phyloP scores from a whole-genome alignment of 164 flowering plant species.

The Paratinospora sagittata region DNA sequence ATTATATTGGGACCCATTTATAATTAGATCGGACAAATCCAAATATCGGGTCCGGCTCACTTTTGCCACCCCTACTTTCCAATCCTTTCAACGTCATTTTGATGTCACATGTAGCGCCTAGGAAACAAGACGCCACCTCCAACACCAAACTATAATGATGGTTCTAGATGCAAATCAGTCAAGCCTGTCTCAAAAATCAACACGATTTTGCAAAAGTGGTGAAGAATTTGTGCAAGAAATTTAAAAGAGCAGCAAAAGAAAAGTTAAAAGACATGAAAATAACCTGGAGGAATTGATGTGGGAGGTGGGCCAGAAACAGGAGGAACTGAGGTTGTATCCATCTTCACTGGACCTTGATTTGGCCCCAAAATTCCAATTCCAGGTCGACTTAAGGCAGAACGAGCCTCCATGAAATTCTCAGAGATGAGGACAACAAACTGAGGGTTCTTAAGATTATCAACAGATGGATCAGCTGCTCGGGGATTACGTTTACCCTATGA shows the following conservation, averaged over 20 bases:
- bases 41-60: too few relatives aligned
- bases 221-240: background rate
- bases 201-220: background rate
- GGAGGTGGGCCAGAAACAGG: conserved; percentile 56
- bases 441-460: conserved; percentile 64
- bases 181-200: background rate
- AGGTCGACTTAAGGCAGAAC: conserved; percentile 65
- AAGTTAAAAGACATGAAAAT: background rate
- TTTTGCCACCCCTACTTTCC: too few relatives aligned
- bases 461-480: conserved; percentile 54
- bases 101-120: background rate
- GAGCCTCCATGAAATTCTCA: conserved; percentile 84
- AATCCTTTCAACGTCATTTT: too few relatives aligned
- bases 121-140: background rate
- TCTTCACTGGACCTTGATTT: conserved; percentile 61
- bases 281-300: conserved; percentile 67
- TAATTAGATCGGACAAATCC: too few relatives aligned
- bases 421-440: conserved; percentile 74
- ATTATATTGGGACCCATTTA: too few relatives aligned
- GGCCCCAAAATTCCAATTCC: conserved; percentile 49
- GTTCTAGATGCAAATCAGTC: background rate
- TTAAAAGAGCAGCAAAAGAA: background rate
- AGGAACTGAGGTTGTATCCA: conserved; percentile 46
- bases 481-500: conserved; percentile 74
- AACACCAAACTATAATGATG: background rate